Base-by-base conservation (phyloP, 441 rosid species). In the Gossypium davidsonii region DNA sequence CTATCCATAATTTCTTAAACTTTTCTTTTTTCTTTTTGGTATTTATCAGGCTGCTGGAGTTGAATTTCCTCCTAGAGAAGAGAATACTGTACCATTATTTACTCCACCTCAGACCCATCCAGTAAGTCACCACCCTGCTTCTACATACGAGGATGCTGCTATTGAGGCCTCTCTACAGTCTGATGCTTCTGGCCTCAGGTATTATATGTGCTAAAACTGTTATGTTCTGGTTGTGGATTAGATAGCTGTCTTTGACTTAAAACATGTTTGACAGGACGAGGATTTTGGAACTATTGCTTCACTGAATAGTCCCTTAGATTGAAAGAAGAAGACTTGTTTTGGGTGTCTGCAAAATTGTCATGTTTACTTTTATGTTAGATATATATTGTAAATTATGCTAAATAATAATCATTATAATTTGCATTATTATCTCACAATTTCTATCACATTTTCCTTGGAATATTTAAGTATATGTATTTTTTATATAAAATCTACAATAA, bases 51-150 rank as follows among this genome's bases (percentile, higher is more conserved):
- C 94, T 82, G 89, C 91, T 64, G 98, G 99, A 74, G 81, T 95
- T 79, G 92, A 92, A 76, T 95, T 92, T 78, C 99, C 99, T 25
- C 98, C 97, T n/a, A 88, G 92, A 64, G 88, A 76, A 63, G 98
- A 90, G 84, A 86, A 87, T 77, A 79, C 82, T 67, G 97, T 92
- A 11, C 97, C 97, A 2, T 79, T 95, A 71, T 95, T 92, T 79
- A 92, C 99, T 76, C 99, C 99, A 57, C 98, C 99, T n/a, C 98
- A 92, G 79, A 87, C 98, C 61, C 97, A 92, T 73, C 90, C 98
- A 14, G 77, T 87, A 76, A 83, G 76, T 65, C 85, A 85, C 28
- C 84, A 84, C 23, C 84, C 84, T 44, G 76, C 80, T 83, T 71
- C 86, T 68, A 63, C 81, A 46, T 89, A 81, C 80, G 97, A 95